A percentile compares a stretch with the other conserved stretches of the same genome.
phyloP scores from a whole-genome alignment of 208 protist genomes.

The Trypanosoma rangeli region DNA sequence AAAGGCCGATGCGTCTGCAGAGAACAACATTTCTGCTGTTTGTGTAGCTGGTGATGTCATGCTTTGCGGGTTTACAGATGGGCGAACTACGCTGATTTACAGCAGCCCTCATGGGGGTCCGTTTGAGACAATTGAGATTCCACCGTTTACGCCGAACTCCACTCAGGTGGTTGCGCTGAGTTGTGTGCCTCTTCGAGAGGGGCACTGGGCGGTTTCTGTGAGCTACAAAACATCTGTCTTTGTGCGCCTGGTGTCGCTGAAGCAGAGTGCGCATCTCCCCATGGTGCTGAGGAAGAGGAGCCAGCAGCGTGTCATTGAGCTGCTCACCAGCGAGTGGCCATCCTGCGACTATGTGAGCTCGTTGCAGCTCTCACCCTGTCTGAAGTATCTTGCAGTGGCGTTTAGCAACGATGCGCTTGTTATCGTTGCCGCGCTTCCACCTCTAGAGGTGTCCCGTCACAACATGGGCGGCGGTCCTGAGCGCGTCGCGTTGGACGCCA shows the following conservation, averaged over 20 bases:
- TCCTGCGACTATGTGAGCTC: slow-evolving; percentile 8
- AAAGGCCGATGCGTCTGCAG: neutral
- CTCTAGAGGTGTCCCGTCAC: slow-evolving; percentile 15
- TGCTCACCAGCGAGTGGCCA: slow-evolving; percentile 1
- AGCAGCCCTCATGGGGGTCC: neutral
- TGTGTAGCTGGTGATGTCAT: slow-evolving; percentile 12
- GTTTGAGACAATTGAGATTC: slow-evolving; percentile 6
- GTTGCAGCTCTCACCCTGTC: slow-evolving; percentile 19
- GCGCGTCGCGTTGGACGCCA: slow-evolving; percentile 1
- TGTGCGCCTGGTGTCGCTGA: slow-evolving; percentile 18
- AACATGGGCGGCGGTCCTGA: neutral
- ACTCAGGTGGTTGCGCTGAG: slow-evolving; percentile 26
- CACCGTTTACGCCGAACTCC: slow-evolving; percentile 8
- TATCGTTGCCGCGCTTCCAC: slow-evolving; percentile 13
- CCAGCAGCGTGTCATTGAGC: slow-evolving; percentile 12
- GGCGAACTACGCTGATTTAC: slow-evolving; percentile 26
- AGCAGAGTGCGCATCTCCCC: neutral
- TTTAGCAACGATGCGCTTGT: slow-evolving; percentile 17
- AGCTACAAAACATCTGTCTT: slow-evolving; percentile 29
- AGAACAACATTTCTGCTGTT: slow-evolving; percentile 9
- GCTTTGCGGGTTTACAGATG: slow-evolving; percentile 40
- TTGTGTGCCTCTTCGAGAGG: slow-evolving; percentile 15
- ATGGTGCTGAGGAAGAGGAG: slow-evolving; percentile 3
- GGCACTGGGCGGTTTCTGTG: slow-evolving; percentile 27
- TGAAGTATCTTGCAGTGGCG: slow-evolving; percentile 17